Percentiles rank a stretch among this genome's conserved stretches.
Conservation (phyloP, 768 basidiomycete genomes). For the Trametopsis cervina region DNA sequence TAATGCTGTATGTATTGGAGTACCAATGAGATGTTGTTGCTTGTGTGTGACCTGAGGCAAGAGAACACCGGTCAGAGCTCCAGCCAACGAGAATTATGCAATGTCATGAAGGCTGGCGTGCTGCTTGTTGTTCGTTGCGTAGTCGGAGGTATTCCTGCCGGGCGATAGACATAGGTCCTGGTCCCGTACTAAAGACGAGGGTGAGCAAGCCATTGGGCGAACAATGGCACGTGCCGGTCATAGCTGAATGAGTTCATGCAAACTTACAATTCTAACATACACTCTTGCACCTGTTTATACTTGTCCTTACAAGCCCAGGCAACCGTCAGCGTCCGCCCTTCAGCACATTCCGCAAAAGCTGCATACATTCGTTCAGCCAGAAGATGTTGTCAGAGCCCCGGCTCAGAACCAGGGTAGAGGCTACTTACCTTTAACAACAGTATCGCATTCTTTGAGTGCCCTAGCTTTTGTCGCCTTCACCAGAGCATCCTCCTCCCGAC, state of each 20-base stretch:
- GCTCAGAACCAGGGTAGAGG: too few species aligned
- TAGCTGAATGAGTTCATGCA: too few species aligned
- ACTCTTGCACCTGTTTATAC: slow-evolving; percentile 64
- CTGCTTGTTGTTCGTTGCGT: slow-evolving; percentile 34
- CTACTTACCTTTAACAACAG: slow-evolving; percentile 62
- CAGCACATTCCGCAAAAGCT: slow-evolving; percentile 85
- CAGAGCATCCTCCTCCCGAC: slow-evolving; percentile 83
- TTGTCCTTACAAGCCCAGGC: slow-evolving; percentile 77
- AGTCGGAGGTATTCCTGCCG: slow-evolving; percentile 69
- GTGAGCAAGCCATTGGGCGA: background rate
- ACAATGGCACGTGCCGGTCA: too few species aligned
- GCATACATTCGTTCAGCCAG: background rate
- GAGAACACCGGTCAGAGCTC: too few species aligned
- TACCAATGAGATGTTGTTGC: too few species aligned
- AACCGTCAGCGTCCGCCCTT: slow-evolving; percentile 75
- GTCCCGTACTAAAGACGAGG: slow-evolving; percentile 46
- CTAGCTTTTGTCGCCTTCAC: slow-evolving; percentile 74
- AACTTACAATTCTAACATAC: slow-evolving; percentile 75
- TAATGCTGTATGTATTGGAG: background rate
- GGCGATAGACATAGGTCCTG: slow-evolving; percentile 66
- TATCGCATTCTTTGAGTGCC: slow-evolving; percentile 74
- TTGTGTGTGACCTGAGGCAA: too few species aligned
- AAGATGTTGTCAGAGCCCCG: background rate
- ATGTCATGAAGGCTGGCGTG: slow-evolving; percentile 2
- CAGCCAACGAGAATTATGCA: too few species aligned